Conservation (phyloP, 768 basidiomycete genomes). For the Naematelia aurantialba region DNA sequence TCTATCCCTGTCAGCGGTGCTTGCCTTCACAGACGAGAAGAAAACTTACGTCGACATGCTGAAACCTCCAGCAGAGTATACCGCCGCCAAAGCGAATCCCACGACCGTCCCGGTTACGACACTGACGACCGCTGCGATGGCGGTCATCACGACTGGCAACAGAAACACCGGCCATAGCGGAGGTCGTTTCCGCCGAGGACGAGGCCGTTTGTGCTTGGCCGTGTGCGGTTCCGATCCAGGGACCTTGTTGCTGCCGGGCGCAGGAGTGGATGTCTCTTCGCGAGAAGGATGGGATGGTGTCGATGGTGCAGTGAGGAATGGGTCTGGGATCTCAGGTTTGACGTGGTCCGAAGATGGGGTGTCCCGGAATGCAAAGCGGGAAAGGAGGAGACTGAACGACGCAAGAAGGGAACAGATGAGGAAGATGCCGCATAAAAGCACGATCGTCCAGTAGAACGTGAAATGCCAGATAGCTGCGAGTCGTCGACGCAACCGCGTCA, state of each 20-base stretch:
- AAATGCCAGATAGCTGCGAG: slow-evolving; percentile 42
- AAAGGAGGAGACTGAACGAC: slow-evolving; percentile 26
- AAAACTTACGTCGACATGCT: slow-evolving; percentile 43
- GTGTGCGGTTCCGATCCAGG: slow-evolving; percentile 5
- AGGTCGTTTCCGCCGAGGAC: slow-evolving; percentile 24
- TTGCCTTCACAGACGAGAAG: background rate
- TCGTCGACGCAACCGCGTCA: slow-evolving; percentile 1
- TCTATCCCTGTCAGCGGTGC: slow-evolving; percentile 9
- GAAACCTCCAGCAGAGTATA: slow-evolving; percentile 43
- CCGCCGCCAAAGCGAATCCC: slow-evolving; percentile 42
- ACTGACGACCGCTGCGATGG: slow-evolving; percentile 24
- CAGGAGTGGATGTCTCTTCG: background rate
- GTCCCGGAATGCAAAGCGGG: slow-evolving; percentile 19
- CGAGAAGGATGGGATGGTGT: background rate
- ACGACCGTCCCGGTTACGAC: slow-evolving; percentile 36
- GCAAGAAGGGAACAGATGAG: slow-evolving; percentile 30
- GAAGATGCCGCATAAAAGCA: slow-evolving; percentile 28
- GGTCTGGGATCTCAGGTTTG: background rate
- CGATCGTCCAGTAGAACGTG: slow-evolving; percentile 43
- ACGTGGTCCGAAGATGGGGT: background rate
- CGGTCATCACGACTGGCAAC: slow-evolving; percentile 20
- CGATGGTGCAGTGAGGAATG: slow-evolving; percentile 1
- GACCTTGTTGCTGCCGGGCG: background rate
- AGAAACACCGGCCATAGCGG: slow-evolving; percentile 40
- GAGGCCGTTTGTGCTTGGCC: slow-evolving; percentile 1